A percentile compares a stretch with the other conserved stretches of the same genome.
phyloP scores from a whole-genome alignment of 1,284 basidiomycete genomes.

The Microbotryum scabiosae region DNA sequence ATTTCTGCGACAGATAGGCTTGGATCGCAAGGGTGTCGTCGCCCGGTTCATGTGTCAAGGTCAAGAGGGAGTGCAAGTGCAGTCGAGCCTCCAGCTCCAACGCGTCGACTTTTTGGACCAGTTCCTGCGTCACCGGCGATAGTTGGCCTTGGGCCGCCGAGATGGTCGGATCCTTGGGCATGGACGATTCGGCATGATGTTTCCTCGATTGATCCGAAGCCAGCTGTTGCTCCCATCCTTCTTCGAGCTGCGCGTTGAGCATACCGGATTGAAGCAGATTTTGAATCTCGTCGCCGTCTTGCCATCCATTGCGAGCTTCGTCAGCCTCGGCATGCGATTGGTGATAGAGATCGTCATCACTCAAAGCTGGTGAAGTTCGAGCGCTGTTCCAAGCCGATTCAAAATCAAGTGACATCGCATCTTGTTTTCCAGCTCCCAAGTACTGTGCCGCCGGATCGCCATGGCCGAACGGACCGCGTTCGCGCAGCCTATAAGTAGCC shows the following conservation, averaged over 20 bases:
- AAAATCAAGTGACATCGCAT: neutral
- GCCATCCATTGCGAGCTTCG: neutral
- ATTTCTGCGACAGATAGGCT: constrained; percentile 9
- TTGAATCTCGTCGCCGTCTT: constrained; percentile 14
- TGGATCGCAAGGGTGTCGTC: constrained; percentile 1
- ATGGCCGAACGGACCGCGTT: neutral
- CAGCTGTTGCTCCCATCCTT: constrained; percentile 23
- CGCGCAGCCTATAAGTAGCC: neutral
- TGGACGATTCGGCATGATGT: neutral
- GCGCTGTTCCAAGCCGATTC: neutral
- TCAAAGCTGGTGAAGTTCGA: too few species aligned
- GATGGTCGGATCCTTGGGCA: constrained; percentile 16
- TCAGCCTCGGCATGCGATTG: neutral
- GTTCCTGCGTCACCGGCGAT: constrained; percentile 5
- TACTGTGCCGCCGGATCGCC: neutral
- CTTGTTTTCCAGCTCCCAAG: neutral
- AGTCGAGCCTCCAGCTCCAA: constrained; percentile 18
- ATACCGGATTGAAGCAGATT: neutral
- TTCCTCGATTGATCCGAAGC: neutral
- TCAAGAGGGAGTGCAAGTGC: constrained; percentile 20
- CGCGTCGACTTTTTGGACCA: constrained; percentile 17
- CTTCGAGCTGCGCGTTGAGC: constrained; percentile 5
- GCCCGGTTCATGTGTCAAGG: constrained; percentile 7
- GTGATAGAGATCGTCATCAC: neutral
- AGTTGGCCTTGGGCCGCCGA: constrained; percentile 9